Percentiles rank a stretch among this genome's conserved stretches.
Evolutionary conservation across 2,329 filamentous ascomycete species (phyloP).

Genomic region (Lasiodiplodia sp.): DNA sequence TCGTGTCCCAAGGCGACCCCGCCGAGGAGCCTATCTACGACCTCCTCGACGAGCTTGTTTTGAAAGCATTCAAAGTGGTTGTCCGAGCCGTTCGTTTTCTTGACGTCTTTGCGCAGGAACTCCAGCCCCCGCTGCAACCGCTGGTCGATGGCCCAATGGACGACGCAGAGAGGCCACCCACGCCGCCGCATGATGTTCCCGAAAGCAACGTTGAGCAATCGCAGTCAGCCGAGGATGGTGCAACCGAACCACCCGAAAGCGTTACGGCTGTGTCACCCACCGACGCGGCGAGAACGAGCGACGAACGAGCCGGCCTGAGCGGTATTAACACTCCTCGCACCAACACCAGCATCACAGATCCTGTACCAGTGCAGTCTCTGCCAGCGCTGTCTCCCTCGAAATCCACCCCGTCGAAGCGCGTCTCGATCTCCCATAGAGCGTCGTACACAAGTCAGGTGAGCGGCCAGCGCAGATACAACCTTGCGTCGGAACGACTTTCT

Average conservation of each 20-base stretch:
- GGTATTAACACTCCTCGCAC: conserved; percentile 19
- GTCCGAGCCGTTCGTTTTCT: conserved; percentile 88
- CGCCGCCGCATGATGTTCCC: conserved; percentile 46
- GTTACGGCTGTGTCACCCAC: conserved; percentile 27
- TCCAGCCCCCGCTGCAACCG: conserved; percentile 30
- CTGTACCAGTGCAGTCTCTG: conserved; percentile 17
- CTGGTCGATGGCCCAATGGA: conserved; percentile 44
- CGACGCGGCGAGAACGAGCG: conserved; percentile 15
- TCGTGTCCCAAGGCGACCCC: conserved; percentile 55
- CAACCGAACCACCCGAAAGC: conserved; percentile 15
- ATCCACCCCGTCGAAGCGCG: conserved; percentile 48
- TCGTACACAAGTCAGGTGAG: conserved; percentile 76
- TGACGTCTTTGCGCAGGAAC: conserved; percentile 75
- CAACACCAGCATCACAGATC: background rate
- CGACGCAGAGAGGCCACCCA: conserved; percentile 41
- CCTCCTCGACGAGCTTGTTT: conserved; percentile 88
- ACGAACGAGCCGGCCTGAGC: conserved; percentile 6
- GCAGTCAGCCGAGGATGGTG: conserved; percentile 24
- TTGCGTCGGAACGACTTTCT: conserved; percentile 84
- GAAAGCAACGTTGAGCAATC: conserved; percentile 28
- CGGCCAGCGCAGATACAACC: conserved; percentile 68
- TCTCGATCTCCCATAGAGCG: conserved; percentile 72
- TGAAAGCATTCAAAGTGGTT: conserved; percentile 94
- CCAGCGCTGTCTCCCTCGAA: conserved; percentile 22
- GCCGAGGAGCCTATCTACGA: conserved; percentile 65